These are phyloP conservation scores for Chrysoporthe austroafricana DNA, from an alignment of 2,329 filamentous ascomycete genomes.

Conservation along the genomic window DNA sequence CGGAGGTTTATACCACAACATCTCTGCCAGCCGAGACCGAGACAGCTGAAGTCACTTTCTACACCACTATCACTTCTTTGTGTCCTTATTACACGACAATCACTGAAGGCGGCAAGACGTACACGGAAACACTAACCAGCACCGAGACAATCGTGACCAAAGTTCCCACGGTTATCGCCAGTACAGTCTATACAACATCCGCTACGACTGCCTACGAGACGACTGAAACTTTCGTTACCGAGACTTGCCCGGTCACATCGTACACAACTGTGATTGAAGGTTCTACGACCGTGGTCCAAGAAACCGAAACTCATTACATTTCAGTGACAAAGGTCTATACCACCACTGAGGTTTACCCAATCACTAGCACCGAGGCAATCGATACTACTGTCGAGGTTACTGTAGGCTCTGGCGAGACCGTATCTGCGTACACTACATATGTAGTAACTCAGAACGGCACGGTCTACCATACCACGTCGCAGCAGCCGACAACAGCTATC, in stretches of 20 bases:
- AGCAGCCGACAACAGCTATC: slow-evolving; percentile 36
- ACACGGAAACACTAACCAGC: slow-evolving; percentile 28
- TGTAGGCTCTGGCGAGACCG: slow-evolving; percentile 37
- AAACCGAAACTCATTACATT: slow-evolving; percentile 48
- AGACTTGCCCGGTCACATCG: slow-evolving; percentile 44
- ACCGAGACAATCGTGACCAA: slow-evolving; percentile 31
- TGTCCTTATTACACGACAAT: slow-evolving; percentile 24
- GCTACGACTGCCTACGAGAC: slow-evolving; percentile 40
- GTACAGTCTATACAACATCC: slow-evolving; percentile 40
- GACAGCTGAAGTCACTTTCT: slow-evolving; percentile 12
- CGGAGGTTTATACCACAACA: slow-evolving; percentile 14
- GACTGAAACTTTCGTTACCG: slow-evolving; percentile 44
- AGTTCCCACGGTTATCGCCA: slow-evolving; percentile 23
- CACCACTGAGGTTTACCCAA: slow-evolving; percentile 41
- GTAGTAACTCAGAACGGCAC: slow-evolving; percentile 39
- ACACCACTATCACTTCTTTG: slow-evolving; percentile 20
- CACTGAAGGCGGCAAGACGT: slow-evolving; percentile 25
- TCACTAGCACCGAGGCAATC: slow-evolving; percentile 45
- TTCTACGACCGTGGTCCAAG: slow-evolving; percentile 45
- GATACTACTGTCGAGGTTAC: slow-evolving; percentile 48
- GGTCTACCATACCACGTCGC: slow-evolving; percentile 33
- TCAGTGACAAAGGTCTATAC: slow-evolving; percentile 40
- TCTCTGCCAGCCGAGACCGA: slow-evolving; percentile 21
- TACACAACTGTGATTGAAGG: slow-evolving; percentile 49
- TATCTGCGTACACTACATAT: slow-evolving; percentile 42